Conservation (phyloP, 768 basidiomycete species). For the Termitomyces sp. region DNA sequence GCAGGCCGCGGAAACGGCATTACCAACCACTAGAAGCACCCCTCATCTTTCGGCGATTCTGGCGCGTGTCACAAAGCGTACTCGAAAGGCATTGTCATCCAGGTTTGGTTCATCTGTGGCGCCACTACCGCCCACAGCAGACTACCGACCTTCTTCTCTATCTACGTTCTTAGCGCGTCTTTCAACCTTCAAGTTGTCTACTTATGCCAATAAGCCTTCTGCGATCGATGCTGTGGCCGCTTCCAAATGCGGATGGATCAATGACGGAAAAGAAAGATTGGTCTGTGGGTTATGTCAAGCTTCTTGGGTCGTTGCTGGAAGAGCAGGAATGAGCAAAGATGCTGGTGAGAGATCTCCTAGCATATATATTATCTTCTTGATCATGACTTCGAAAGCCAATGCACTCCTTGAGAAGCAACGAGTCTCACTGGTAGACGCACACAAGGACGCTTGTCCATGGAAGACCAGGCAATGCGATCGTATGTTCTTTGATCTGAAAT, state of each 20-base stretch:
- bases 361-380: neutral
- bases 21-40: slow-evolving; percentile 47
- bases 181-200: slow-evolving; percentile 73
- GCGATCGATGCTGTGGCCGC: slow-evolving; percentile 78
- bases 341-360: slow-evolving; percentile 59
- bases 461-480: slow-evolving; percentile 77
- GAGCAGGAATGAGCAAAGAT: slow-evolving; percentile 70
- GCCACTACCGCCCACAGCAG: slow-evolving; percentile 30
- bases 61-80: slow-evolving; percentile 57
- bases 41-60: slow-evolving; percentile 74
- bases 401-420: slow-evolving; percentile 74
- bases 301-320: slow-evolving; percentile 72
- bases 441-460: slow-evolving; percentile 87
- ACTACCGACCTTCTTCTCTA: slow-evolving; percentile 78
- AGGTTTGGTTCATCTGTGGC: slow-evolving; percentile 32
- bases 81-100: slow-evolving; percentile 48
- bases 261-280: slow-evolving; percentile 78
- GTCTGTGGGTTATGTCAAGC: slow-evolving; percentile 68
- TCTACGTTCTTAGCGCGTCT: slow-evolving; percentile 72
- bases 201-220: slow-evolving; percentile 76
- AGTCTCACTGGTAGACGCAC: slow-evolving; percentile 57
- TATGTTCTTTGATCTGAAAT: slow-evolving; percentile 30
- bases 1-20: slow-evolving; percentile 6
- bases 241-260: slow-evolving; percentile 79
- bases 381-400: slow-evolving; percentile 43